phyloP scores from a whole-genome alignment of 2,329 filamentous ascomycete genomes.

The Biscogniauxia mediterranea region DNA sequence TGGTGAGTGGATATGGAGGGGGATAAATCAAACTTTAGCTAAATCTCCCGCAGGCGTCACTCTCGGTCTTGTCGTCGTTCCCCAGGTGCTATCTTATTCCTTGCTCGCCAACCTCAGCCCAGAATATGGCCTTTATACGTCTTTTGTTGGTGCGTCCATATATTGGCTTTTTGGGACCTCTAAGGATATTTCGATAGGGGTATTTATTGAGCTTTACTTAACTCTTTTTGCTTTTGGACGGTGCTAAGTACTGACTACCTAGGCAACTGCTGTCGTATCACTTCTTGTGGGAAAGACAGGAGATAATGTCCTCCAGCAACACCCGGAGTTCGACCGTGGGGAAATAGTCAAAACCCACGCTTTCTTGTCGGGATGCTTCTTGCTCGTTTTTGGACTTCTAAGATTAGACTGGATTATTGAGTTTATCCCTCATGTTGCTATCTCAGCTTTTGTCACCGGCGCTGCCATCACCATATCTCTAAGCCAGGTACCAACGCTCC shows the following conservation, averaged over 20 bases:
- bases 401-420: slow-evolving; percentile 51
- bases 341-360: slow-evolving; percentile 45
- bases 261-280: slow-evolving; percentile 48
- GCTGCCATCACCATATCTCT: slow-evolving; percentile 51
- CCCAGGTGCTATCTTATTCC: slow-evolving; percentile 80
- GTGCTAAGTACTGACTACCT: too few species aligned
- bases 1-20: slow-evolving; percentile 49
- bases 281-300: slow-evolving; percentile 49
- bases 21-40: slow-evolving; percentile 8
- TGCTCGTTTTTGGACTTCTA: slow-evolving; percentile 45
- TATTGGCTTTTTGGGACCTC: slow-evolving; percentile 86
- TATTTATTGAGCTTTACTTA: slow-evolving; percentile 29
- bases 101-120: slow-evolving; percentile 64
- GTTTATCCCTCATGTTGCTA: slow-evolving; percentile 50
- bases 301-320: slow-evolving; percentile 34
- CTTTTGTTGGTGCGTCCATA: slow-evolving; percentile 75
- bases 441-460: slow-evolving; percentile 50
- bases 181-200: slow-evolving; percentile 79
- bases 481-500: slow-evolving; percentile 43
- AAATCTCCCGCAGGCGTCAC: slow-evolving; percentile 46
- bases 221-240: neutral
- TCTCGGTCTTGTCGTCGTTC: slow-evolving; percentile 72
- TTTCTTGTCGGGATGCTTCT: slow-evolving; percentile 43
- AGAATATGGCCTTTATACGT: slow-evolving; percentile 76
- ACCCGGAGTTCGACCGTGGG: slow-evolving; percentile 36